Evolutionary conservation across 2,329 filamentous ascomycete species (phyloP).

Genomic region (Penicillium polonicum): DNA sequence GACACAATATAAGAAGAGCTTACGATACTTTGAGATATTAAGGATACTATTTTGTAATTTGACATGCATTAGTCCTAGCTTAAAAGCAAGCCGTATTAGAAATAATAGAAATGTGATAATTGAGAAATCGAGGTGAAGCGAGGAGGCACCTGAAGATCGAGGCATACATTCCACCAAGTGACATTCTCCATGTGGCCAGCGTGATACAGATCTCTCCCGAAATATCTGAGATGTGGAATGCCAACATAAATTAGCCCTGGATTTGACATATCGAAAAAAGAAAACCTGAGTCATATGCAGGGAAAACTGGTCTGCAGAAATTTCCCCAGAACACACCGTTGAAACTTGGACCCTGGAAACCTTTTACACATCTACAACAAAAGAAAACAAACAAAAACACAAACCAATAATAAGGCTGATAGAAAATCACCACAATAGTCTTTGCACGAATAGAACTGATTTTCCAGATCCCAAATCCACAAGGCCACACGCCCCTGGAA

Average conservation of each 20-base stretch:
- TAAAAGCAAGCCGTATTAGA: background rate
- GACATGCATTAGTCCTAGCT: background rate
- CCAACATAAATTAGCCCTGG: background rate
- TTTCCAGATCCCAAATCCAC: background rate
- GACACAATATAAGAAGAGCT: background rate
- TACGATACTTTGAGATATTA: background rate
- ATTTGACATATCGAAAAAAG: conserved; percentile 1
- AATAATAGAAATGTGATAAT: background rate
- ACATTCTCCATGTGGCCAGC: background rate
- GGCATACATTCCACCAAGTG: background rate
- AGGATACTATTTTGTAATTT: background rate
- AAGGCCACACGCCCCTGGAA: background rate
- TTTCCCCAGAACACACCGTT: conserved; percentile 1
- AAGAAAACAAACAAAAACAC: background rate
- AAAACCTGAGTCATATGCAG: background rate
- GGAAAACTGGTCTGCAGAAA: background rate
- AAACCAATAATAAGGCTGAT: background rate
- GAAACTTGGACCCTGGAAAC: background rate
- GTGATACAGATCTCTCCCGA: background rate
- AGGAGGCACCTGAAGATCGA: background rate
- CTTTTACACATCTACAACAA: too few species aligned
- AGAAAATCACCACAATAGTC: background rate
- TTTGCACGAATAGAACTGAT: background rate
- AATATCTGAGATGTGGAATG: background rate
- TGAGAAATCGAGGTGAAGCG: background rate